Base-by-base conservation (phyloP, 2,329 filamentous ascomycete genomes). In the Sporothrix brasiliensis region DNA sequence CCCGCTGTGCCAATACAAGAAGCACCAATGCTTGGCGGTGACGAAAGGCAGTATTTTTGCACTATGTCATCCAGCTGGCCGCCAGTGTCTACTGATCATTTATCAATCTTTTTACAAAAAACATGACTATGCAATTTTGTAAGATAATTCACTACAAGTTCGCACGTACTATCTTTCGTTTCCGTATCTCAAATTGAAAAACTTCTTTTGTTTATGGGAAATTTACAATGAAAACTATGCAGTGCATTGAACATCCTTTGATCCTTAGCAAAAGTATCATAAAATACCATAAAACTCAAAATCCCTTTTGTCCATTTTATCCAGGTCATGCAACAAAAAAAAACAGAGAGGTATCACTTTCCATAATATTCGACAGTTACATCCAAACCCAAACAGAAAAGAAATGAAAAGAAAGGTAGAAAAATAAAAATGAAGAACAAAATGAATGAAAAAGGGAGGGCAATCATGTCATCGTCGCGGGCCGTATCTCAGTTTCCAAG, bases 21-120 rank as follows among this genome's bases (percentile, higher is more conserved):
- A n/a, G 27, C 56, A 44, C 56, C 56, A 21, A 56, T 9, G 39
- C 44, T 68, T 52, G 69, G 73, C 73, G 73, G 73, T 74, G 71
- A 41, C 50, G 2, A n/a, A 21, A 9, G 73, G 73, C 73, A 74
- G 34, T 54, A 67, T 27, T 49, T 44, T n/a, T 10, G 13, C n/a
- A 30, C 3, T 47, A 16, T 16, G 49, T 19, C 9, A 49, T 16
- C 27, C 24, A 4, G 39, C 14, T 34, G n/a, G 30, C 34, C 56
- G 14, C 41, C 10, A 16, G 2, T 49, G 44, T 16, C 44, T 47
- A 49, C 44, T 49, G 14, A 44, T 44, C 39, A 47, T 19, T 49
- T 27, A 44, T 27, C 6, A 54, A 54, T 2, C 4, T 34, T 58
- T 58, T 19, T 39, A 30, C 54, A n/a, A 54, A 54, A 24, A 24